Evolutionary conservation across 2,329 filamentous ascomycete species (phyloP), one percentile per base, ranked within the genome.

Genomic region (Trichophaea hybrida): DNA sequence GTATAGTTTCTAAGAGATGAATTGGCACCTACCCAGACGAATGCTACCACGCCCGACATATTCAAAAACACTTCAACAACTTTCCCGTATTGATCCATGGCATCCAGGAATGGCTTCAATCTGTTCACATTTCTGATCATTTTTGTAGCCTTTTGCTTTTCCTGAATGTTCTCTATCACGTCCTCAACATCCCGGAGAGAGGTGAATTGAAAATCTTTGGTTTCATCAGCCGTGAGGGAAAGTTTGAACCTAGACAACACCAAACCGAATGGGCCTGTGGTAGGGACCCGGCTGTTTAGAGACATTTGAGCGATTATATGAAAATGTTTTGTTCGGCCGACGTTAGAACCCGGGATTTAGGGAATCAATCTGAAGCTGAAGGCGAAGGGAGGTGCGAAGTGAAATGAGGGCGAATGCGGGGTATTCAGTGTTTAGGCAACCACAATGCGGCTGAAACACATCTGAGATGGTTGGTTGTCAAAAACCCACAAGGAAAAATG

Each of bases 41-140:
- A 74, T 5, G 68, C 69, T 24, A 74, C 60, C 4, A 68, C 59
- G 10, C 68, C 61, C 4, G 67, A 66, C 0, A 63, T 43, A 35
- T 74, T 73, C 10, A 71, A 24, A 58, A 72, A 73, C 1, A 72
- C 65, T 37, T 73, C 71, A 6, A 73, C 64, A 1, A 72, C 64
- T 48, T 72, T 70, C 1, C 69, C 69, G 50, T 71, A 73, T 43
- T 73, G 70, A 2, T 72, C 57, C 70, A 74, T 72, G 0, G 70
- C 69, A 58, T 72, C 68, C 1, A 72, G 43, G 54, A 71, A 69
- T 31, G 61, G 59, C 33, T 66, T 57, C 32, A 71, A 61, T 24
- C 72, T 58, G 7, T 62, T 65, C 58, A 73, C 63, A 56, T 70
- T 68, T 57, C 65, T 63, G 59, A 70, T 56, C n/a, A 54, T 64